Conservation (phyloP, 1,139 yeast species). For the Pichia sp. region DNA sequence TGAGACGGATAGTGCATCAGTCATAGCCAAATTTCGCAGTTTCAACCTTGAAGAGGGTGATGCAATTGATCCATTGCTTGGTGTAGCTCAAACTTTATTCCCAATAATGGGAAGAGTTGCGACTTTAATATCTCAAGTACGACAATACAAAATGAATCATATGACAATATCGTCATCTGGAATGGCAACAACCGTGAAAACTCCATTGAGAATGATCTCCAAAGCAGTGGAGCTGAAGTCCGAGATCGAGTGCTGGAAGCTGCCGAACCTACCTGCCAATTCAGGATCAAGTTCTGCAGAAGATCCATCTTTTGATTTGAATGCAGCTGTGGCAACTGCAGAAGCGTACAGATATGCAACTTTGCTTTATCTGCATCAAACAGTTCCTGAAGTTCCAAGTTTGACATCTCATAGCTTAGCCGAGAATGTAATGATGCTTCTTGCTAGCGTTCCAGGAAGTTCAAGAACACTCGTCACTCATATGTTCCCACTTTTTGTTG, state of each 20-base stretch:
- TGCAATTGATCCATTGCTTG: constrained; percentile 56
- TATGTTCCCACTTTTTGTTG: constrained; percentile 55
- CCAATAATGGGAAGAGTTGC: constrained; percentile 61
- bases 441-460: constrained; percentile 58
- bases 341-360: constrained; percentile 60
- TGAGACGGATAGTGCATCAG: constrained; percentile 16
- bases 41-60: constrained; percentile 23
- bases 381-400: constrained; percentile 62
- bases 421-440: constrained; percentile 48
- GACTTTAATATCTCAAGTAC: constrained; percentile 42
- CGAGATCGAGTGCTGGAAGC: constrained; percentile 49
- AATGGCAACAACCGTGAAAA: constrained; percentile 22
- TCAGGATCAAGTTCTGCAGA: constrained; percentile 31
- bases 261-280: constrained; percentile 28
- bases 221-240: constrained; percentile 46
- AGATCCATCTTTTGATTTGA: constrained; percentile 46
- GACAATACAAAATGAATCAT: constrained; percentile 25
- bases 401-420: constrained; percentile 48
- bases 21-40: constrained; percentile 25
- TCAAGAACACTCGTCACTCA: constrained; percentile 52
- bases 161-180: not conserved
- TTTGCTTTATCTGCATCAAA: constrained; percentile 54
- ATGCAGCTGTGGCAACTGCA: constrained; percentile 60
- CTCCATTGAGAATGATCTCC: constrained; percentile 43
- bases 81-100: constrained; percentile 58